Evolutionary conservation across 2,329 filamentous ascomycete genomes (phyloP), one percentile per base, ranked within the genome.

Genomic region (Chaetomiaceae sp.): DNA sequence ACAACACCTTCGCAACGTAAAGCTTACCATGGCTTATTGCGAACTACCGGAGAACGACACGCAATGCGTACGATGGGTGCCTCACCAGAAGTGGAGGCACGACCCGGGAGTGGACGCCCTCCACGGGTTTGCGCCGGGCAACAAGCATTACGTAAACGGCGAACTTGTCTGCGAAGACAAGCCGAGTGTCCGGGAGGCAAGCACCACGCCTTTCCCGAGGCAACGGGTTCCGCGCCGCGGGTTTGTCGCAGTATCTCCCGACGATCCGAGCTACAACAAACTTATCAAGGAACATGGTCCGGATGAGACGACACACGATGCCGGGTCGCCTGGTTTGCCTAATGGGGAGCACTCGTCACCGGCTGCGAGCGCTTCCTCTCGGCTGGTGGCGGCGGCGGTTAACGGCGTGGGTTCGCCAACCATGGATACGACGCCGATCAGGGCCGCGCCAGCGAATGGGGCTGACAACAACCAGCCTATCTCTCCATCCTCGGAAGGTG

Each of bases 81-180:
- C 65, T 6, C 64, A 67, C 3, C 65, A 68, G 45, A 82, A 81
- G 59, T 84, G 77, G 76, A 80, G 73, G 59, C 65, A 69, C 44
- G 79, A 84, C 54, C 76, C 78, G 2, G 75, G 75, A 47, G 69
- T 69, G 1, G 68, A 69, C 44, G 70, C 70, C n/a, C 72, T 68
- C 48, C 65, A 72, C 35, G 69, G 69, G 3, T 80, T 78, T 57
- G 74, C 75, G 4, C 80, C 80, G 1, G 67, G 74, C 48, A 71
- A 70, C 53, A 80, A 76, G 58, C 75, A 79, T 57, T 84, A 75
- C 53, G 53, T 79, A 53, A 75, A 81, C 56, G 81, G 80, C 26
- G 54, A 65, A 8, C 59, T 79, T 26, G 66, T 78, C 10, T 67
- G 68, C 29, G 78, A 83, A 56, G 71, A 75, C 22, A 64, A 67